These are phyloP conservation scores for Diplodia seriata DNA, from an alignment of 2,329 filamentous ascomycete genomes.

Conservation along the genomic window DNA sequence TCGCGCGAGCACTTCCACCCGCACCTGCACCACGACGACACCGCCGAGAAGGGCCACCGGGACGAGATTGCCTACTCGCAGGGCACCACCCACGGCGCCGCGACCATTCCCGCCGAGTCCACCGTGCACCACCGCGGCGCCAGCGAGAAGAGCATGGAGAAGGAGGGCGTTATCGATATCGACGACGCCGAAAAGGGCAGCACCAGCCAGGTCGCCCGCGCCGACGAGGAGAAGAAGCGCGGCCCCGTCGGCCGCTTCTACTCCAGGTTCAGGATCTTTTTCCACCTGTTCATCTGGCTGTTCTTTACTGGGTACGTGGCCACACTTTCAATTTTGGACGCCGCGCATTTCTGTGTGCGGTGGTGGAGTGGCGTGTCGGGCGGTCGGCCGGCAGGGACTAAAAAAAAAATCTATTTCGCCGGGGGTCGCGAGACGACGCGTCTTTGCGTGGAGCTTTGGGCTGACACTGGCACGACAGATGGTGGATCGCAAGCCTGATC, in stretches of 20 bases:
- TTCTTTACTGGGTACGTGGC: slow-evolving; percentile 61
- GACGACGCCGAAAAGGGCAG: slow-evolving; percentile 53
- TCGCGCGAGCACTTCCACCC: slow-evolving; percentile 48
- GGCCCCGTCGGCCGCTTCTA: slow-evolving; percentile 52
- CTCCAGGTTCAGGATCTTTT: slow-evolving; percentile 52
- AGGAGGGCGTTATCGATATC: slow-evolving; percentile 42
- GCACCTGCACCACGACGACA: slow-evolving; percentile 48
- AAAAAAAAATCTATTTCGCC: slow-evolving; percentile 21
- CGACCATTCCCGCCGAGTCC: slow-evolving; percentile 40
- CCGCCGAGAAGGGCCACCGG: slow-evolving; percentile 41
- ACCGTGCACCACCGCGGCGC: slow-evolving; percentile 51
- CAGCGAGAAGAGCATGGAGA: slow-evolving; percentile 44
- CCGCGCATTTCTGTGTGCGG: slow-evolving; percentile 18
- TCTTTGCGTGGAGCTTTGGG: slow-evolving; percentile 11
- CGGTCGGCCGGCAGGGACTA: background rate
- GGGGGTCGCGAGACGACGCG: slow-evolving; percentile 24
- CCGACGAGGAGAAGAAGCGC: slow-evolving; percentile 41
- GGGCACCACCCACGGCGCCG: slow-evolving; percentile 46
- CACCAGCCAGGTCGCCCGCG: slow-evolving; percentile 44
- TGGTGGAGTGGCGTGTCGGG: slow-evolving; percentile 26
- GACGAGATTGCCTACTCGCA: slow-evolving; percentile 42
- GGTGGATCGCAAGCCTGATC: slow-evolving; percentile 79
- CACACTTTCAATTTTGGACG: background rate
- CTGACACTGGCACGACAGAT: slow-evolving; percentile 49
- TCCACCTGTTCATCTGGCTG: slow-evolving; percentile 53